A percentile compares a stretch with the other conserved stretches of the same genome.
Conservation (phyloP, 768 basidiomycete genomes). For the Cystofilobasidium ferigula region DNA sequence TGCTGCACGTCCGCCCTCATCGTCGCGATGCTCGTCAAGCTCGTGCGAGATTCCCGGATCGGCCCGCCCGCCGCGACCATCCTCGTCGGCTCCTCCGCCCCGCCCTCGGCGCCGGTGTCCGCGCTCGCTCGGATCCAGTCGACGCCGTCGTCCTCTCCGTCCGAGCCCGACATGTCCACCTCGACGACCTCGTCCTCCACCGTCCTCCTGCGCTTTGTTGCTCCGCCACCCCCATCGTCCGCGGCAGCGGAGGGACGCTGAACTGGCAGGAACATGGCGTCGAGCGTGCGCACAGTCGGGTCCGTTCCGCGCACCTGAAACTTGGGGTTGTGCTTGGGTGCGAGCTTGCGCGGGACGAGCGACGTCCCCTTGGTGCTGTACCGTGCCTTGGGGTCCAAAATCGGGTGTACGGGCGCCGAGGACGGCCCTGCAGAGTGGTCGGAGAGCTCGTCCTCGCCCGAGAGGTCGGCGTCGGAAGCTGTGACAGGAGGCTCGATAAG, state of each 20-base stretch:
- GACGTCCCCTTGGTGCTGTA: neutral
- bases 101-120: slow-evolving; percentile 15
- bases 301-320: slow-evolving; percentile 46
- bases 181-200: slow-evolving; percentile 14
- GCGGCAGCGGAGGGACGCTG: slow-evolving; percentile 6
- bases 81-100: slow-evolving; percentile 31
- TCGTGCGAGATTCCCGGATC: slow-evolving; percentile 65
- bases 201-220: slow-evolving; percentile 14
- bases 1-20: slow-evolving; percentile 54
- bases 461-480: neutral
- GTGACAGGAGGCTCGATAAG: neutral
- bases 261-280: slow-evolving; percentile 65
- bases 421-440: neutral
- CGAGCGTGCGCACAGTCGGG: slow-evolving; percentile 72
- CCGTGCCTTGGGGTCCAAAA: neutral
- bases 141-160: slow-evolving; percentile 34
- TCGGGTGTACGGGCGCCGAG: neutral
- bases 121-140: slow-evolving; percentile 4
- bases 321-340: slow-evolving; percentile 12
- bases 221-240: neutral
- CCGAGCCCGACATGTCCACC: slow-evolving; percentile 50
- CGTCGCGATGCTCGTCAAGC: slow-evolving; percentile 59
- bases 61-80: slow-evolving; percentile 24
- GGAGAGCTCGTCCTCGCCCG: neutral
- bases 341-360: neutral